A percentile compares a stretch with the other conserved stretches of the same genome.
Evolutionary conservation across 768 basidiomycete genomes (phyloP).

Genomic region (Kwoniella mangroviensis): DNA sequence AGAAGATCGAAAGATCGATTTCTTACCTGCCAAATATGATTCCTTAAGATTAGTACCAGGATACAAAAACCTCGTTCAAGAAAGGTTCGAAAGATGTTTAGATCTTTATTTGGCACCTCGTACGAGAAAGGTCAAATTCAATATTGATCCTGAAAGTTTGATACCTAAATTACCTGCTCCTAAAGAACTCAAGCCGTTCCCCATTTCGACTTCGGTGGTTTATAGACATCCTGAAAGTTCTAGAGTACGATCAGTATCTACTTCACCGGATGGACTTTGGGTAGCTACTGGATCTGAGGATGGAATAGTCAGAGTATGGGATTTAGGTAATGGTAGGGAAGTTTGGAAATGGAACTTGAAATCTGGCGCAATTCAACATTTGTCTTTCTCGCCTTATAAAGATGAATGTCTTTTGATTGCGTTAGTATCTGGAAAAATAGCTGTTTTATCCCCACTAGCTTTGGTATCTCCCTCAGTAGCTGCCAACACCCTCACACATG

Average conservation of each 20-base stretch:
- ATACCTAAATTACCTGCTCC: slow-evolving; percentile 95
- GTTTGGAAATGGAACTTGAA: slow-evolving; percentile 84
- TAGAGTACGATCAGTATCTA: slow-evolving; percentile 73
- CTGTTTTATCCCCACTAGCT: slow-evolving; percentile 54
- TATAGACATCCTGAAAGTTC: slow-evolving; percentile 69
- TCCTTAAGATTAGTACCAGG: slow-evolving; percentile 88
- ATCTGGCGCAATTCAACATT: slow-evolving; percentile 71
- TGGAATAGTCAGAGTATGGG: slow-evolving; percentile 87
- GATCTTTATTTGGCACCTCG: slow-evolving; percentile 96
- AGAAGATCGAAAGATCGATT: slow-evolving; percentile 87
- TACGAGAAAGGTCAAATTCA: slow-evolving; percentile 73
- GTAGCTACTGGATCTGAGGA: slow-evolving; percentile 87
- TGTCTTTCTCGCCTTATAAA: slow-evolving; percentile 91
- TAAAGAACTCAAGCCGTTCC: slow-evolving; percentile 89
- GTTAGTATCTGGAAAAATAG: slow-evolving; percentile 60
- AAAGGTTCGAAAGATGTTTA: slow-evolving; percentile 89
- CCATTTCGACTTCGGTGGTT: slow-evolving; percentile 75
- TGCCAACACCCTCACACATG: slow-evolving; percentile 66
- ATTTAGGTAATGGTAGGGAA: slow-evolving; percentile 84
- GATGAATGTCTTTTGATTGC: slow-evolving; percentile 68
- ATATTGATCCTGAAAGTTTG: slow-evolving; percentile 86
- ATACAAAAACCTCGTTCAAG: slow-evolving; percentile 87
- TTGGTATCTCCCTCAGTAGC: slow-evolving; percentile 73
- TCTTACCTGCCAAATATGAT: slow-evolving; percentile 82
- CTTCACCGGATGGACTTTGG: slow-evolving; percentile 91